These are phyloP conservation scores for Diaporthe amygdali DNA, from an alignment of 2,329 filamentous ascomycete species.

Conservation along the genomic window DNA sequence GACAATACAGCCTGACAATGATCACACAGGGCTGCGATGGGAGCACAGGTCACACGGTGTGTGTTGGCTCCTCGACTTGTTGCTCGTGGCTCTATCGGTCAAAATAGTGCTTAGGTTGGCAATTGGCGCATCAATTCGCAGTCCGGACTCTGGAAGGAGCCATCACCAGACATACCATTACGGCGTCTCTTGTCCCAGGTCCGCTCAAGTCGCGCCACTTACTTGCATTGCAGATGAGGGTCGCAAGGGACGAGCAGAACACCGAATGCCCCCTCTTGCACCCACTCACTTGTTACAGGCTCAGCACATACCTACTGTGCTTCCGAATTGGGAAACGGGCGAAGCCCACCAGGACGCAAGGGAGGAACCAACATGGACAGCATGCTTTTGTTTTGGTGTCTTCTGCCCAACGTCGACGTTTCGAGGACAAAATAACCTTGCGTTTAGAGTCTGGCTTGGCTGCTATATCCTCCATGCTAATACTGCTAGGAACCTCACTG, in stretches of 20 bases:
- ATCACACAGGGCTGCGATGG: not conserved
- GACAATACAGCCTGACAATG: not conserved
- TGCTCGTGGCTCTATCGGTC: not conserved
- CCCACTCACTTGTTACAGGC: not conserved
- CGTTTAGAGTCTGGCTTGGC: slow-evolving; percentile 12
- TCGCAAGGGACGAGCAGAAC: not conserved
- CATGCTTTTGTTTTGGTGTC: not conserved
- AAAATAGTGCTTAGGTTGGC: not conserved
- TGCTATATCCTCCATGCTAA: slow-evolving; percentile 16
- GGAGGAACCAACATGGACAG: slow-evolving; percentile 2
- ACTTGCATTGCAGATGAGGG: not conserved
- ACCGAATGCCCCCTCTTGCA: no score
- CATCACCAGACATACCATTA: not conserved
- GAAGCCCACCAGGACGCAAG: not conserved
- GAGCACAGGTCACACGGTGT: not conserved
- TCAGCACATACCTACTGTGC: not conserved
- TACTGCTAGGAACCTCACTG: not conserved
- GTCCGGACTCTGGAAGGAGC: not conserved
- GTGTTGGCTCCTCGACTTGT: not conserved
- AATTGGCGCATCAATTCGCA: not conserved
- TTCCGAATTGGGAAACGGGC: slow-evolving; percentile 7
- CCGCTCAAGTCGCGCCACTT: not conserved
- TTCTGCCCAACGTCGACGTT: slow-evolving; percentile 6
- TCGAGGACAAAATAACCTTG: slow-evolving; percentile 6
- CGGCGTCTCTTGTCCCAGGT: not conserved